Evolutionary conservation across 805 yeast genomes (phyloP).

Genomic region (Ogataea wickerhamii): DNA sequence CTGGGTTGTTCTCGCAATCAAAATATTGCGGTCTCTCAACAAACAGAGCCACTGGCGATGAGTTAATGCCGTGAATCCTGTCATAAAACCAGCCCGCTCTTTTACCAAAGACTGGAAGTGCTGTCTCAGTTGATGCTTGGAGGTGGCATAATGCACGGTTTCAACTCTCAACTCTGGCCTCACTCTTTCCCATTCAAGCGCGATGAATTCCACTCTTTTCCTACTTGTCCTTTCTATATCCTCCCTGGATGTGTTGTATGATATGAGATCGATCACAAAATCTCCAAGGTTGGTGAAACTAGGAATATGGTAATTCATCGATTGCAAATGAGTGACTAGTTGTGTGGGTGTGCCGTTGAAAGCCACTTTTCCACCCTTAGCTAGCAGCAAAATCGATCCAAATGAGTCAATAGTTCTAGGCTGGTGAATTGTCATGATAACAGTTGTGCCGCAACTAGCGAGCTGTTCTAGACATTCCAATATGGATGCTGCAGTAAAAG

Average conservation of each 20-base stretch:
- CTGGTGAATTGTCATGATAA: constrained; percentile 78
- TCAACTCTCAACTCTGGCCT: background rate
- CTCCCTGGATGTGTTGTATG: constrained; percentile 48
- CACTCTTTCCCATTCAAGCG: constrained; percentile 36
- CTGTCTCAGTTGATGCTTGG: constrained; percentile 14
- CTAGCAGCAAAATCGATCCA: constrained; percentile 68
- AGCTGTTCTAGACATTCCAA: constrained; percentile 55
- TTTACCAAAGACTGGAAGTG: constrained; percentile 30
- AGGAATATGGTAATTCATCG: constrained; percentile 56
- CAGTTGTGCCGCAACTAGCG: constrained; percentile 59
- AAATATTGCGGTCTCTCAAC: constrained; percentile 51
- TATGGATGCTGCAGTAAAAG: constrained; percentile 71
- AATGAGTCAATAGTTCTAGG: constrained; percentile 67
- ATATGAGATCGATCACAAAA: constrained; percentile 64
- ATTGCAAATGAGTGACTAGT: constrained; percentile 46
- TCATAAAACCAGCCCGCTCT: constrained; percentile 30
- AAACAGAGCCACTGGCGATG: constrained; percentile 41
- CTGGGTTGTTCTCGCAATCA: constrained; percentile 64
- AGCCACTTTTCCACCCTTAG: constrained; percentile 68
- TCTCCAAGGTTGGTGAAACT: constrained; percentile 68
- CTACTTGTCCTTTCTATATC: constrained; percentile 39
- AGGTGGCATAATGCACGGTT: constrained; percentile 8
- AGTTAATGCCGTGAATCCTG: constrained; percentile 34
- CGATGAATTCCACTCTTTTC: constrained; percentile 37
- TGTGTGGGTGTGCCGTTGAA: constrained; percentile 55